Conservation (phyloP, 2,329 filamentous ascomycete genomes). For the Calonectria multiphialidica region DNA sequence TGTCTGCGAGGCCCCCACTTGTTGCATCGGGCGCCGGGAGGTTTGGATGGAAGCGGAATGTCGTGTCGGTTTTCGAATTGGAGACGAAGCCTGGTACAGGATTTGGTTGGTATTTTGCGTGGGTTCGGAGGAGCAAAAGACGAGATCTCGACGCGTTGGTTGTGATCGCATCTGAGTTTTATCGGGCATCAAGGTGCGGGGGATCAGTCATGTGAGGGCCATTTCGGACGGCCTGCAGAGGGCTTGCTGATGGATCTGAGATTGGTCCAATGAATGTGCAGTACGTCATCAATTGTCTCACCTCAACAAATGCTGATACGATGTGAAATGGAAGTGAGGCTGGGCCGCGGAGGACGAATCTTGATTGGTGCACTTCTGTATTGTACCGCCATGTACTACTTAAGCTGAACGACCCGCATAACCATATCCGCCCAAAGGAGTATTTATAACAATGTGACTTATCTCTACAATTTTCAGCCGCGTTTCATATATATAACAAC, state of each 20-base stretch:
- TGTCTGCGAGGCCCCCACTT: neutral
- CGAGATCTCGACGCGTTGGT: neutral
- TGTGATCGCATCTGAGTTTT: neutral
- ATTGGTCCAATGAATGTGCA: neutral
- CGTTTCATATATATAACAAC: neutral
- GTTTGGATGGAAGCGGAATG: neutral
- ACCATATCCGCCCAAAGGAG: too few relatives aligned
- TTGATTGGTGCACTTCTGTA: too few relatives aligned
- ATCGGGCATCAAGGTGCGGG: neutral
- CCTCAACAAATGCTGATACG: too few relatives aligned
- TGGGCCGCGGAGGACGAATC: too few relatives aligned
- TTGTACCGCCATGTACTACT: neutral
- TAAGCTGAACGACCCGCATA: neutral
- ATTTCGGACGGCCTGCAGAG: neutral
- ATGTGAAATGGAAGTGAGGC: too few relatives aligned
- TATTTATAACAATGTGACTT: too few relatives aligned
- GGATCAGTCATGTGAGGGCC: too few relatives aligned
- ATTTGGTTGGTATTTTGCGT: neutral
- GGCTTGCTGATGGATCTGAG: neutral
- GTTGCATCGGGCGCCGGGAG: neutral
- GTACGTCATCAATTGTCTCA: neutral
- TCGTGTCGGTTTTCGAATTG: neutral
- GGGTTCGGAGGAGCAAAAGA: neutral
- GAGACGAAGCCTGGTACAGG: neutral
- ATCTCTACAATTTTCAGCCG: too few relatives aligned